Conservation (phyloP, 2,329 filamentous ascomycete genomes). For the Fusarium torreyae region DNA sequence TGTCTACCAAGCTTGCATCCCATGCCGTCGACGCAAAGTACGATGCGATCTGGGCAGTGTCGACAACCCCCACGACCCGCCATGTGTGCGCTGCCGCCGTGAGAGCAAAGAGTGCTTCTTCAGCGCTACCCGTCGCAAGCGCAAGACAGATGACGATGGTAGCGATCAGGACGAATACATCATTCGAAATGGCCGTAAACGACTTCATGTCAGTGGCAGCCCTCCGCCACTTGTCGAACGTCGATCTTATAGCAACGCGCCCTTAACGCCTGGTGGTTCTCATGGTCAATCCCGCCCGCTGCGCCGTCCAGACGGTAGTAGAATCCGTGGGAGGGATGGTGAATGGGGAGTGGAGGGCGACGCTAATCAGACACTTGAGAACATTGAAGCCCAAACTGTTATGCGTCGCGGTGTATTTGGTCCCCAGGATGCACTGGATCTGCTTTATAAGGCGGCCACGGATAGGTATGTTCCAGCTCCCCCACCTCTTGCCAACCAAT, state of each 20-base stretch:
- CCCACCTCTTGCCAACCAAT: conserved; percentile 5
- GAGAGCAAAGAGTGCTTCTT: conserved; percentile 99
- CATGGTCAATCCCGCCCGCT: conserved; percentile 77
- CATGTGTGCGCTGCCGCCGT: conserved; percentile 92
- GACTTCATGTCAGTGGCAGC: conserved; percentile 65
- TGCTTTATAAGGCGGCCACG: conserved; percentile 89
- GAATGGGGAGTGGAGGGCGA: conserved; percentile 65
- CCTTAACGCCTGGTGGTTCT: conserved; percentile 75
- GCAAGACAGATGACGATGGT: conserved; percentile 77
- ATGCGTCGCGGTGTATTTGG: conserved; percentile 85
- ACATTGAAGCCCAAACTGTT: conserved; percentile 74
- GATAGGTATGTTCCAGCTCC: conserved; percentile 64
- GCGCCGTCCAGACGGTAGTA: conserved; percentile 69
- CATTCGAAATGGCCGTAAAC: conserved; percentile 80
- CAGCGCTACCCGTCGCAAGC: conserved; percentile 92
- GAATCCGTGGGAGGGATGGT: conserved; percentile 48
- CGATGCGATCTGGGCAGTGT: conserved; percentile 79
- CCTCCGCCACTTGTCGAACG: conserved; percentile 62
- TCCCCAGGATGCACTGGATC: conserved; percentile 91
- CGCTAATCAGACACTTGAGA: conserved; percentile 74
- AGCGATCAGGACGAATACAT: conserved; percentile 76
- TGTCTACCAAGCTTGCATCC: conserved; percentile 75
- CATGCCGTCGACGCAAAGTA: conserved; percentile 73
- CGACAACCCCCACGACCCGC: conserved; percentile 93
- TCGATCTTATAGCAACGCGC: conserved; percentile 66